A percentile compares a stretch with the other conserved stretches of the same genome.
Evolutionary conservation across 306 rosid species (phyloP).

Genomic region (Datisca glomerata): DNA sequence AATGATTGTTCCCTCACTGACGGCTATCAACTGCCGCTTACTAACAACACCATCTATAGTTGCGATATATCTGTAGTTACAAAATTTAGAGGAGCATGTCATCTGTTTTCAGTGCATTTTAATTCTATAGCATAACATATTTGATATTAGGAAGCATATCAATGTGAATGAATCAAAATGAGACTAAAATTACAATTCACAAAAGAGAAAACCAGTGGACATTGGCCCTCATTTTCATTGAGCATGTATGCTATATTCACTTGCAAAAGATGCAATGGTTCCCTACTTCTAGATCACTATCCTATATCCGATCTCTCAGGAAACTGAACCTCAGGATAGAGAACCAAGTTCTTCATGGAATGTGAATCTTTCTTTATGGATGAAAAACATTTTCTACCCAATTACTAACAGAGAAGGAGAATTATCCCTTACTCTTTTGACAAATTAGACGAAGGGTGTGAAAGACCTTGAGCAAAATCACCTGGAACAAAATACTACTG

Average conservation of each 20-base stretch:
- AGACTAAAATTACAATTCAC: too few relatives aligned
- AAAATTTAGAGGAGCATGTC: conserved; percentile 15
- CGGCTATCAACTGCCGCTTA: conserved; percentile 57
- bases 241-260: too few relatives aligned
- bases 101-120: conserved; percentile 6
- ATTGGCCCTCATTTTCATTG: too few relatives aligned
- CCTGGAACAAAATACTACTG: conserved; percentile 28
- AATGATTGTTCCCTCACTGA: conserved; percentile 65
- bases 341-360: too few relatives aligned
- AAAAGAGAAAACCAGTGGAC: too few relatives aligned
- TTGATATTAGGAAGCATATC: conserved; percentile 11
- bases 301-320: too few relatives aligned
- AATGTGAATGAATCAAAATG: neutral
- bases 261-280: too few relatives aligned
- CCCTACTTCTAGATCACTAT: too few relatives aligned
- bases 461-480: conserved; percentile 64
- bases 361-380: neutral
- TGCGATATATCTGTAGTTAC: conserved; percentile 65
- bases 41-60: conserved; percentile 57
- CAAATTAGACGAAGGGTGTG: conserved; percentile 82
- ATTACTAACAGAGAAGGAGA: conserved; percentile 4
- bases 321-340: too few relatives aligned
- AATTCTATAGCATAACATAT: conserved; percentile 1
- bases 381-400: conserved; percentile 1
- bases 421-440: conserved; percentile 67